Evolutionary conservation across 2,329 filamentous ascomycete species (phyloP).

Genomic region (Ambrosiella xylebori): DNA sequence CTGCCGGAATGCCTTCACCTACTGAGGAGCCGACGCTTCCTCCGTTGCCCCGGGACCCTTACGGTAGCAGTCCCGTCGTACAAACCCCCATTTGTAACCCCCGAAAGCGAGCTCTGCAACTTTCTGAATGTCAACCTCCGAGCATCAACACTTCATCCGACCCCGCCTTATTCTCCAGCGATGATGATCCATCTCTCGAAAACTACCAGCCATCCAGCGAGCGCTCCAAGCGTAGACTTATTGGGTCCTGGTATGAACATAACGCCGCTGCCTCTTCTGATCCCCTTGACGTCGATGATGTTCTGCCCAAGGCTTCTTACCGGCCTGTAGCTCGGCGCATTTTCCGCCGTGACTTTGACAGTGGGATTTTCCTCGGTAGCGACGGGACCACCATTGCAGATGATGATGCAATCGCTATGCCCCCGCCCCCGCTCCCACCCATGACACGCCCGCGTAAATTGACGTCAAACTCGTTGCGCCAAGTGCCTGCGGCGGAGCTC

Average conservation of each 20-base stretch:
- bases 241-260: conserved; percentile 53
- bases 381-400: conserved; percentile 17
- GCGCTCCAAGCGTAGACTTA: conserved; percentile 42
- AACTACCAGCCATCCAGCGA: conserved; percentile 36
- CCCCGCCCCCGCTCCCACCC: conserved; percentile 1
- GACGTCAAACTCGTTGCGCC: conserved; percentile 5
- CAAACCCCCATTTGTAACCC: conserved; percentile 20
- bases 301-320: conserved; percentile 16
- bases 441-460: conserved; percentile 1
- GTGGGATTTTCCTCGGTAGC: conserved; percentile 51
- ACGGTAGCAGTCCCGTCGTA: conserved; percentile 10
- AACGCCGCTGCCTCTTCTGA: conserved; percentile 27
- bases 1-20: background rate
- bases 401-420: conserved; percentile 1
- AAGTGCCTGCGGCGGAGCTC: conserved; percentile 26
- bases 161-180: conserved; percentile 53
- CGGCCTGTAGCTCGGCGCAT: conserved; percentile 29
- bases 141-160: conserved; percentile 48
- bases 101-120: conserved; percentile 23
- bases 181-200: conserved; percentile 50
- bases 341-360: conserved; percentile 45
- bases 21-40: conserved; percentile 24
- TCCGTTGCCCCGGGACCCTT: conserved; percentile 20
- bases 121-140: conserved; percentile 17
- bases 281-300: conserved; percentile 27